Base-by-base conservation (phyloP, 2,329 filamentous ascomycete species). In the Penicillium vulpinum region DNA sequence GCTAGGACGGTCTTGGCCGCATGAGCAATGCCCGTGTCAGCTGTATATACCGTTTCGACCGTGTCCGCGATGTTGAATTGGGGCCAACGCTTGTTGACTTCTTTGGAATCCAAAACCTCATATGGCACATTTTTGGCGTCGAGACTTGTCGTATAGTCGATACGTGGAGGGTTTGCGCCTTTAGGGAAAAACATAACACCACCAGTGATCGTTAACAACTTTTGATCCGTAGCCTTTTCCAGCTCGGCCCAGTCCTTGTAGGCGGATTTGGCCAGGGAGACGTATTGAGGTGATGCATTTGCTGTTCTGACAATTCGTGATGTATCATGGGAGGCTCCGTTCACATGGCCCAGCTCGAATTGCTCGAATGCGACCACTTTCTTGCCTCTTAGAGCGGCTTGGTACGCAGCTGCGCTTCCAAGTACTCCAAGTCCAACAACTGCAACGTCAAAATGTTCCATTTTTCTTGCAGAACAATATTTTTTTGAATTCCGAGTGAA, bases 261-360 rank as follows among this genome's bases (percentile, higher is more conserved):
- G 0, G 67, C 67, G 5, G 56, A 83, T 74, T 60, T 80, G 74
- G 24, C 81, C 75, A n/a, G 77, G 71, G 53, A 80, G 1, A 70
- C 68, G 45, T 62, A 67, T 51, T 70, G 65, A 0, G 67, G 64
- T 8, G 60, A 28, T n/a, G 56, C 55, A 21, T 70, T 63, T 8
- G 67, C 67, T 6, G 67, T 70, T n/a, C 68, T 54, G 7, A 70
- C 59, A 49, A 70, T 70, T 2, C 67, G 64, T 0, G 68, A 70
- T 3, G 68, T 70, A 51, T 70, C 67, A 47, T 70, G 67, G 8
- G 68, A 70, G 18, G 68, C 65, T 5, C 68, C 67, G 11, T 56
- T 60, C 15, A 70, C 68, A 45, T 70, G 66, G 16, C 68, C 66
- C 0, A 70, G 46, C 44, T 70, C 68, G 43, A 68, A 70, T 40